phyloP scores from a whole-genome alignment of 2,329 filamentous ascomycete species.

The Colletotrichum sp. region DNA sequence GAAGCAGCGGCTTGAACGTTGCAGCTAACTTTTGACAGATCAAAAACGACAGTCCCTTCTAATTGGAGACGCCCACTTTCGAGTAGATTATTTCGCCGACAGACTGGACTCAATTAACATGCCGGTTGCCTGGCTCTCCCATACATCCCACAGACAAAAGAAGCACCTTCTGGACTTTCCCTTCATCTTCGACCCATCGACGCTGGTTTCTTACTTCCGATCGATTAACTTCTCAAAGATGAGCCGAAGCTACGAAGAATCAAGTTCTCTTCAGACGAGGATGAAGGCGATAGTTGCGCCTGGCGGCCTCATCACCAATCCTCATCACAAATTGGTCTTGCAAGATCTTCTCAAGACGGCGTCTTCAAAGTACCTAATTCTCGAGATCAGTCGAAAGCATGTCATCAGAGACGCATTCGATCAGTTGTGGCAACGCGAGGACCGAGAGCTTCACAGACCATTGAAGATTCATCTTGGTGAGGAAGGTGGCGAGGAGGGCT shows the following conservation, averaged over 20 bases:
- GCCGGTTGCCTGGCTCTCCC: constrained; percentile 74
- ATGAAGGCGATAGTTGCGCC: constrained; percentile 62
- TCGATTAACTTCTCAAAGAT: constrained; percentile 87
- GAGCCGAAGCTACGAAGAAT: constrained; percentile 78
- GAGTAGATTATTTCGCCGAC: constrained; percentile 77
- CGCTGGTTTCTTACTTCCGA: constrained; percentile 83
- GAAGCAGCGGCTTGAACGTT: background rate
- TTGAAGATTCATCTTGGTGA: constrained; percentile 88
- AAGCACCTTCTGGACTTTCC: constrained; percentile 81
- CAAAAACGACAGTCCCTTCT: constrained; percentile 67
- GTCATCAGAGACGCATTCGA: constrained; percentile 79
- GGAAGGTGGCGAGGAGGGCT: constrained; percentile 82
- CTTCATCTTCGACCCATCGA: constrained; percentile 77
- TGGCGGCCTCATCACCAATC: constrained; percentile 59
- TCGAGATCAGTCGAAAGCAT: constrained; percentile 71
- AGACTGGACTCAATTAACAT: constrained; percentile 76
- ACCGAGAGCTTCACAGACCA: constrained; percentile 81
- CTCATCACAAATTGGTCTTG: constrained; percentile 65
- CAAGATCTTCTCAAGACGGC: constrained; percentile 69
- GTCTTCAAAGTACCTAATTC: constrained; percentile 72
- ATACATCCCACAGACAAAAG: constrained; percentile 63
- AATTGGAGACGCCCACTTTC: constrained; percentile 72
- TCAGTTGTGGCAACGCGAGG: constrained; percentile 87
- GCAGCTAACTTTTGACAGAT: constrained; percentile 45
- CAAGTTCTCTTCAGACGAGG: constrained; percentile 60